phyloP scores from a whole-genome alignment of 2,329 filamentous ascomycete genomes.

The Pestalotiopsis sp. region DNA sequence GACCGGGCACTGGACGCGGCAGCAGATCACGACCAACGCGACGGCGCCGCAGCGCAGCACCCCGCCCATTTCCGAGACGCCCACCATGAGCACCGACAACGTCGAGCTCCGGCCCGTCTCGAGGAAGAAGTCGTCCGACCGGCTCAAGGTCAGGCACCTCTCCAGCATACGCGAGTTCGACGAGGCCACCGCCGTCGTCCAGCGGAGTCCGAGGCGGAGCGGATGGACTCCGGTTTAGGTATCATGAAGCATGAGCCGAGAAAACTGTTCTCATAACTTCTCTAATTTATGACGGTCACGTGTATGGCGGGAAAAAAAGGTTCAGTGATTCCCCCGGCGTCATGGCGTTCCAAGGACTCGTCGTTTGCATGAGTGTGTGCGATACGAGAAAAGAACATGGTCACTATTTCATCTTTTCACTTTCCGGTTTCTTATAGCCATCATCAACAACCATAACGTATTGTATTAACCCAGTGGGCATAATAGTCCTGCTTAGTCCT shows the following conservation, averaged over 20 bases:
- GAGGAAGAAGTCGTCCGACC: neutral
- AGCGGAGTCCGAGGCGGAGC: neutral
- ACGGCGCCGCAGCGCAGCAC: neutral
- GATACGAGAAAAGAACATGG: neutral
- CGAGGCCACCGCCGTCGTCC: neutral
- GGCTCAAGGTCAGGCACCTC: neutral
- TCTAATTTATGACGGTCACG: too few species aligned
- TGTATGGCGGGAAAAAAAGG: neutral
- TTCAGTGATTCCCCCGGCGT: neutral
- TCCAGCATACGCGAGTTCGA: conserved; percentile 1
- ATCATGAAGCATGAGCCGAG: too few species aligned
- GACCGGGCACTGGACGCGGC: conserved; percentile 3
- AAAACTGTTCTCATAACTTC: too few species aligned
- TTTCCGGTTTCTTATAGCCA: neutral
- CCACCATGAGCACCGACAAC: neutral
- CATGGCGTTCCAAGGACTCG: neutral
- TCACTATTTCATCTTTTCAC: neutral
- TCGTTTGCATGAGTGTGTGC: neutral
- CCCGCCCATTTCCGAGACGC: neutral
- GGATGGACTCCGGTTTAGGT: neutral
- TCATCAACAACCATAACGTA: too few species aligned
- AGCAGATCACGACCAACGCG: neutral
- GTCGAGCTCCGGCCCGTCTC: neutral
- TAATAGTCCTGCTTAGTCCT: too few species aligned
- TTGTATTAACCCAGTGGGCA: too few species aligned